phyloP scores from a whole-genome alignment of 192 early-diverging fungal species.

The Coemansia sp. region DNA sequence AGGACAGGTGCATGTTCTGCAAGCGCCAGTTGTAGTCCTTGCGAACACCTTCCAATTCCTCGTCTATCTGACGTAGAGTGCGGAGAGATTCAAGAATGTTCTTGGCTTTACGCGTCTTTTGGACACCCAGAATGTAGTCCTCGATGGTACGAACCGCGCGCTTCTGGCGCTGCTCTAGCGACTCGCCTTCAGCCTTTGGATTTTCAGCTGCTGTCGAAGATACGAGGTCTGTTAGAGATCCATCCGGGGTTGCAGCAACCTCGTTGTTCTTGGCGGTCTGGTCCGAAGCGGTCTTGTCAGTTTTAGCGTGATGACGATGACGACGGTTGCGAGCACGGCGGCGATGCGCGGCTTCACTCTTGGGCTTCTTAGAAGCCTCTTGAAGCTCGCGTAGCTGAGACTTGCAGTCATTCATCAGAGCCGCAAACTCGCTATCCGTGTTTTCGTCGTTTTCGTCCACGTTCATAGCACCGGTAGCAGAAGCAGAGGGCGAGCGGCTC shows the following conservation, averaged over 20 bases:
- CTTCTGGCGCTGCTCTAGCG: conserved; percentile 1
- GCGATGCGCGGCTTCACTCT: conserved; percentile 1
- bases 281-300: neutral
- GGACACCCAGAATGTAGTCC: conserved; percentile 18
- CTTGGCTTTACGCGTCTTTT: neutral
- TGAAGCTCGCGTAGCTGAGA: conserved; percentile 27
- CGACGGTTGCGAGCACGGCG: conserved; percentile 1
- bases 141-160: conserved; percentile 14
- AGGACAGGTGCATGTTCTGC: conserved; percentile 39
- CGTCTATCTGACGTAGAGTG: conserved; percentile 15
- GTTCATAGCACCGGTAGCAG: neutral
- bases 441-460: conserved; percentile 12
- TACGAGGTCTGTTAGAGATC: neutral
- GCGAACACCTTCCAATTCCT: conserved; percentile 28
- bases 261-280: neutral
- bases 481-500: too few species aligned
- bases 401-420: conserved; percentile 35
- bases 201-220: neutral
- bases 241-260: neutral
- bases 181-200: neutral
- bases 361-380: conserved; percentile 1
- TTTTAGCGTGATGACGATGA: conserved; percentile 13
- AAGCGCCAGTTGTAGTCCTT: conserved; percentile 32
- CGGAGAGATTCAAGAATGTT: conserved; percentile 9
- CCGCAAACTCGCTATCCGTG: conserved; percentile 35